Conservation (phyloP, 202 grass and related monocot species). For the Setaria italica region DNA sequence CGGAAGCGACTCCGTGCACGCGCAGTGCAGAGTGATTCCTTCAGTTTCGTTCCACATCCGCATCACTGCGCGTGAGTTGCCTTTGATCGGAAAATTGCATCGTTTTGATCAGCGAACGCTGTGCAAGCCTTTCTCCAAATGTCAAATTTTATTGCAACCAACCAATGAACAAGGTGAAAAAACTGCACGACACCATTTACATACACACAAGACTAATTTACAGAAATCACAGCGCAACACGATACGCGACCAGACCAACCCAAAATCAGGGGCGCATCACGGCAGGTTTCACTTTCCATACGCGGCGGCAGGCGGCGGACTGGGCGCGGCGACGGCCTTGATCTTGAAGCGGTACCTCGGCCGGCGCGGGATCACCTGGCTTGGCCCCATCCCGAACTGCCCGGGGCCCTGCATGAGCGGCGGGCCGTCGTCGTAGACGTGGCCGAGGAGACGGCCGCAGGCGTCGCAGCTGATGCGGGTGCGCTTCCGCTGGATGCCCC, state of each 20-base stretch:
- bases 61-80: too few species aligned
- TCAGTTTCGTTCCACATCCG: too few species aligned
- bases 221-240: neutral
- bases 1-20: too few species aligned
- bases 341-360: slow-evolving; percentile 90
- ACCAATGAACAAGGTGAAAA: neutral
- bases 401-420: slow-evolving; percentile 75
- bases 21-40: too few species aligned
- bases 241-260: neutral
- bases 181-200: too few species aligned
- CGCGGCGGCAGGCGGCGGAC: neutral
- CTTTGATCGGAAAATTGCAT: too few species aligned
- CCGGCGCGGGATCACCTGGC: slow-evolving; percentile 77
- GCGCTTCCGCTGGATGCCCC: slow-evolving; percentile 86
- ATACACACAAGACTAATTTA: neutral
- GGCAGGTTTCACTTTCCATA: neutral
- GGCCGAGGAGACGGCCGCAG: slow-evolving; percentile 71
- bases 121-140: too few species aligned
- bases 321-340: slow-evolving; percentile 60
- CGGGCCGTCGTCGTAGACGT: slow-evolving; percentile 91
- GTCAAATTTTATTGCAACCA: neutral
- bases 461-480: slow-evolving; percentile 74
- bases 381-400: slow-evolving; percentile 84
- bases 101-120: too few species aligned
- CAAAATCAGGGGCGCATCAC: too few species aligned